Evolutionary conservation across 768 basidiomycete genomes (phyloP).

Genomic region (Suillus lakei): DNA sequence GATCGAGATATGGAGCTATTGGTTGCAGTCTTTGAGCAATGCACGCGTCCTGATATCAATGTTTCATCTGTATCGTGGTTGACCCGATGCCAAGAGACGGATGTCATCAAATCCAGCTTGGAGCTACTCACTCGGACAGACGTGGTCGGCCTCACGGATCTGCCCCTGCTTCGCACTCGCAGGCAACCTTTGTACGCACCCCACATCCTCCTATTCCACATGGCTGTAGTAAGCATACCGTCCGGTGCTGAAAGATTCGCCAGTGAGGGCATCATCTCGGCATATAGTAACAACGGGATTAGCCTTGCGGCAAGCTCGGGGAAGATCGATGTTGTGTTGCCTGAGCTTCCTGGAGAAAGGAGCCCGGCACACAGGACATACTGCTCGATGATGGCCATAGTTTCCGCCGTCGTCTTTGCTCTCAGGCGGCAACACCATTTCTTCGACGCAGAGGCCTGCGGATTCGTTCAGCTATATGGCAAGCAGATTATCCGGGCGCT

Average conservation of each 20-base stretch:
- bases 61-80: constrained; percentile 80
- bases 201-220: constrained; percentile 84
- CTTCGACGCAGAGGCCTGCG: constrained; percentile 85
- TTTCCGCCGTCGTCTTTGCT: constrained; percentile 70
- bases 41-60: constrained; percentile 69
- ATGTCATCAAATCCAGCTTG: constrained; percentile 76
- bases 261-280: constrained; percentile 77
- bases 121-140: constrained; percentile 74
- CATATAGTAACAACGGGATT: constrained; percentile 85
- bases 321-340: constrained; percentile 63
- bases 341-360: constrained; percentile 75
- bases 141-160: constrained; percentile 69
- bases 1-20: constrained; percentile 84
- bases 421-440: constrained; percentile 71
- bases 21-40: constrained; percentile 83
- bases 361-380: constrained; percentile 83
- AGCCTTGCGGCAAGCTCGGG: constrained; percentile 79
- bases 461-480: constrained; percentile 84
- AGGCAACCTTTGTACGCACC: constrained; percentile 75
- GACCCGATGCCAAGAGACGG: constrained; percentile 76
- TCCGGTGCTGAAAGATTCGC: constrained; percentile 86
- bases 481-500: constrained; percentile 79
- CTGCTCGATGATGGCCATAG: constrained; percentile 82
- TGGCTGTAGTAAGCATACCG: constrained; percentile 77
- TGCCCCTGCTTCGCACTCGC: constrained; percentile 61